Evolutionary conservation across 805 yeast genomes (phyloP), one percentile per base, ranked within the genome.

Genomic region (Wickerhamiella nectarea): DNA sequence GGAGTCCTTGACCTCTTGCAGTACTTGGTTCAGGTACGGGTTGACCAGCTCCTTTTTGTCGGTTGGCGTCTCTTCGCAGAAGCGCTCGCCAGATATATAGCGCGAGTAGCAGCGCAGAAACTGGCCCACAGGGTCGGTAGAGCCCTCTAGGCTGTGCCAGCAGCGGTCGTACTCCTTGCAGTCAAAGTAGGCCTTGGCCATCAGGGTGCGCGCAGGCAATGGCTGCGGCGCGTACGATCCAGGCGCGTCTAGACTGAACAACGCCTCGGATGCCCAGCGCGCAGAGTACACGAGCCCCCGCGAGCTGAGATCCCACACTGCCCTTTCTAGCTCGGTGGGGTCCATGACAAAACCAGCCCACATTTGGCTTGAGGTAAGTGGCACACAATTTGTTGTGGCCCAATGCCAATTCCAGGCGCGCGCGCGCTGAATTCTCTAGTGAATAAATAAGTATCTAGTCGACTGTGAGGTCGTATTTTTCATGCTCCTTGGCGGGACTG

Each of bases 111-210:
- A 62, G 38, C 75, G 64, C 28, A 86, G 59, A 55, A 87, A 91
- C 25, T 61, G 38, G 22, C 45, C 55, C 9, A 50, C 41, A 3
- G 52, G 45, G 24, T 50, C 52, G 15, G 42, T 33, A 3, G 76
- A 66, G 41, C 76, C 67, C 17, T 52, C 57, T 46, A 91, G 63
- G 11, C 68, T 69, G 51, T 68, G 65, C 4, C 80, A 75, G 45
- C 87, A 81, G 21, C 97, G 63, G 46, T 79, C 89, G 56, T 78
- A 89, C 60, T 91, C 97, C 53, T 80, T 78, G 55, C 84, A 76
- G 54, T 76, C 80, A 65, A 89, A 84, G 56, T 81, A 78, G 0
- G 81, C 59, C 43, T 75, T 74, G 1, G 89, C 95, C 21, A 84
- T 64, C 12, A 73, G 50, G 21, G 80, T 62, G 46, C 63, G 72